Percentiles rank a stretch among this genome's conserved stretches.
Evolutionary conservation across 2,329 filamentous ascomycete species (phyloP).

Genomic region (Xylariaceae sp.): DNA sequence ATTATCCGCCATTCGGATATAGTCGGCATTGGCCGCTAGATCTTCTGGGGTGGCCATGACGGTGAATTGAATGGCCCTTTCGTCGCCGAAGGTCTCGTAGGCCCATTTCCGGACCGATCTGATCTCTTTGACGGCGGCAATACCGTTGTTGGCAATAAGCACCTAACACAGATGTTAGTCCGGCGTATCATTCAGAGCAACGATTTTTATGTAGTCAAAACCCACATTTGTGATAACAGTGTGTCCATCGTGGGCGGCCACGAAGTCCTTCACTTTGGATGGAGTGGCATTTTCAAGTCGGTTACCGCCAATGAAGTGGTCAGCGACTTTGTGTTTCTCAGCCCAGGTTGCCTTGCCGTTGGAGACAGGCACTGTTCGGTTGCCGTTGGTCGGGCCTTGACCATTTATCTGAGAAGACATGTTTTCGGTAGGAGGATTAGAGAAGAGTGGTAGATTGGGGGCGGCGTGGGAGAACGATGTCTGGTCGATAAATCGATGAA

Average conservation of each 20-base stretch:
- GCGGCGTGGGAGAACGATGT: slow-evolving; percentile 13
- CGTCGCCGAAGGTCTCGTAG: slow-evolving; percentile 98
- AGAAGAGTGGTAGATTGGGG: slow-evolving; percentile 13
- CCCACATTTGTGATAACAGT: slow-evolving; percentile 97
- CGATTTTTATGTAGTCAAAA: not conserved
- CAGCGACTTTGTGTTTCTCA: slow-evolving; percentile 73
- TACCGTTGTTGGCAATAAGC: slow-evolving; percentile 98
- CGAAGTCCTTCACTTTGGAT: slow-evolving; percentile 93
- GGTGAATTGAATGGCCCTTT: slow-evolving; percentile 96
- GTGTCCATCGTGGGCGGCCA: slow-evolving; percentile 81
- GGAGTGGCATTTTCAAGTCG: slow-evolving; percentile 73
- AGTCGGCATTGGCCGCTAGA: slow-evolving; percentile 94
- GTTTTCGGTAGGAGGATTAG: slow-evolving; percentile 13
- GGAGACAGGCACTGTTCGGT: slow-evolving; percentile 43
- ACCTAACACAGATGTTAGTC: slow-evolving; percentile 52
- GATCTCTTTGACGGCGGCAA: slow-evolving; percentile 98
- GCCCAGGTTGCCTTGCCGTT: slow-evolving; percentile 64
- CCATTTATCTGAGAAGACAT: slow-evolving; percentile 26
- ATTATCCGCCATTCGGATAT: slow-evolving; percentile 99
- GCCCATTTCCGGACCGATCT: slow-evolving; percentile 99
- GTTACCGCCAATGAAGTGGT: slow-evolving; percentile 97
- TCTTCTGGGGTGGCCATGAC: slow-evolving; percentile 99
- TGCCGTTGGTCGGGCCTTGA: slow-evolving; percentile 38
- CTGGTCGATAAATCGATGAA: slow-evolving; percentile 22
- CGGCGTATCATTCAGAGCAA: not conserved